Evolutionary conservation across 1,139 yeast species (phyloP), one percentile per base, ranked within the genome.

Genomic region (Nakaseomyces nivariensis): DNA sequence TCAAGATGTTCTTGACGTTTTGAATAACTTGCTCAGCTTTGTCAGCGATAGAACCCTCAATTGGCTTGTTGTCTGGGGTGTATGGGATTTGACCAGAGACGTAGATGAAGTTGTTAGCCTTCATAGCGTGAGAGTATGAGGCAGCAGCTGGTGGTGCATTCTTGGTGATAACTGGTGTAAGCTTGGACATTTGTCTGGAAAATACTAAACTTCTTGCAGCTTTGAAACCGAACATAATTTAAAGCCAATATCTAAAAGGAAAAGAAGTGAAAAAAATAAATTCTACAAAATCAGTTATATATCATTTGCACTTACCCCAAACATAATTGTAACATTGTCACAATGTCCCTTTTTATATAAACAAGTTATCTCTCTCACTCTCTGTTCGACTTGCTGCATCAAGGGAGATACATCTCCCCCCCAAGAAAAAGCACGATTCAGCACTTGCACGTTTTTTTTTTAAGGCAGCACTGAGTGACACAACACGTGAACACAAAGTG

Each of bases 71-170:
- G 13, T 84, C 92, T 45, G 92, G 77, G 47, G 94, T 87, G 74
- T 81, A 80, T 53, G 97, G 97, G 55, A 92, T 82, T 72, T 92
- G 98, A 50, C 98, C 98, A 45, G 97, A 88, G 53, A 92, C 90
- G 68, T 85, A 92, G 67, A 92, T 71, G 68, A 88, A 81, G 51
- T 89, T 89, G 66, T 84, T 83, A 56, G 81, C 92, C 73, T 85
- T 89, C 69, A 89, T 78, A 47, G 97, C 97, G 69, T 89, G 97
- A 43, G 95, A 85, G 71, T 90, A 90, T 22, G 95, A 81, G 50
- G 96, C 97, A 47, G 96, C 96, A 56, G 97, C 95, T 54, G 95
- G 88, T 61, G 97, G 97, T 37, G 96, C 96, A 58, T 75, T 76
- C 54, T 80, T 75, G 51, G 95, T 83, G 63, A 75, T 74, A 27